phyloP scores from a whole-genome alignment of 148 eudicot genomes.

The Rhododendron kiyosumense region DNA sequence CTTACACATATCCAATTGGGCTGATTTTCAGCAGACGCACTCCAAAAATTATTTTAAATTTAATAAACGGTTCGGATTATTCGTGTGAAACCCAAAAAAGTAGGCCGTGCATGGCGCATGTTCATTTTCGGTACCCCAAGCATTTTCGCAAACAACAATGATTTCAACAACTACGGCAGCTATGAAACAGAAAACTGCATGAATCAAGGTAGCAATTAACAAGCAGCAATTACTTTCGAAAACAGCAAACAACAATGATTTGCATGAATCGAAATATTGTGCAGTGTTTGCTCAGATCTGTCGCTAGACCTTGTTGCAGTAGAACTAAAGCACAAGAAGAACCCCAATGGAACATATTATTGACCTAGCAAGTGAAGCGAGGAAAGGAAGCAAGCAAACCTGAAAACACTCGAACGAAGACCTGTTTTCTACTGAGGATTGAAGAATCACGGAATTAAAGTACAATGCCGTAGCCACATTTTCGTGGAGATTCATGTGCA shows the following conservation, averaged over 20 bases:
- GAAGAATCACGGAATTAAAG: not conserved
- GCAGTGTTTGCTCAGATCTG: not conserved
- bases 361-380: not conserved
- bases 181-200: not conserved
- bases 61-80: not conserved
- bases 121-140: no score
- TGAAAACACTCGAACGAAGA: not conserved
- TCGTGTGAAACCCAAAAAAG: not conserved
- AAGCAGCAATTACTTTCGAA: not conserved
- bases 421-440: not conserved
- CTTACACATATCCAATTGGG: not conserved
- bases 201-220: not conserved
- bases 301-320: not conserved
- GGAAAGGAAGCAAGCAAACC: conserved; percentile 5
- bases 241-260: not conserved
- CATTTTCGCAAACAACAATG: not conserved
- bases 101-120: not conserved
- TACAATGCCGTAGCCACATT: not conserved
- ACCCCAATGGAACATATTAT: not conserved
- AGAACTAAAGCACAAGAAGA: not conserved
- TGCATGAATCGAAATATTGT: not conserved
- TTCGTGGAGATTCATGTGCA: not conserved
- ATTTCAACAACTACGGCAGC: not conserved
- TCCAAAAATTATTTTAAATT: no score
- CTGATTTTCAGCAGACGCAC: not conserved